These are phyloP conservation scores for Penicillium ucsense DNA, from an alignment of 495 filamentous ascomycete species.

Conservation along the genomic window DNA sequence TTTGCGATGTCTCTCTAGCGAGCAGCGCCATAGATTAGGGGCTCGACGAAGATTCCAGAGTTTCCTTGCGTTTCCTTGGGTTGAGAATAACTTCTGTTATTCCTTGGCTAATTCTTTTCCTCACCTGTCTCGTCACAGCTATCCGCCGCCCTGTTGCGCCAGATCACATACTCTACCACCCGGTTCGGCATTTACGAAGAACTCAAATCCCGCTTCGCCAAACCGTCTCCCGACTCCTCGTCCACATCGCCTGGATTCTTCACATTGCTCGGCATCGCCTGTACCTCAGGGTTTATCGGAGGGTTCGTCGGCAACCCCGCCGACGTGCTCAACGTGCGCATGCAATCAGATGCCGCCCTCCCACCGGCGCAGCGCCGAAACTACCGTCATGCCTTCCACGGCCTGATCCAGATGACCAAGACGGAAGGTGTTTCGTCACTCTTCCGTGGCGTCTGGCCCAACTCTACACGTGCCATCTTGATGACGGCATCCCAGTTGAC, in stretches of 20 bases:
- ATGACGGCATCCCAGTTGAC: conserved; percentile 92
- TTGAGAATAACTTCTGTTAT: conserved; percentile 4
- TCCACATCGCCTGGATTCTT: conserved; percentile 47
- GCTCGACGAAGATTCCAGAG: no score
- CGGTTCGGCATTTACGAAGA: conserved; percentile 94
- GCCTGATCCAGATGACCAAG: conserved; percentile 70
- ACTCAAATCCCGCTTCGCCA: conserved; percentile 61
- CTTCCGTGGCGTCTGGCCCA: conserved; percentile 88
- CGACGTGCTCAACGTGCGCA: conserved; percentile 94
- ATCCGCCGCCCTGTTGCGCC: conserved; percentile 82
- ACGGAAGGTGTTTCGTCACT: conserved; percentile 64
- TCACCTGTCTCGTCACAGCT: conserved; percentile 39
- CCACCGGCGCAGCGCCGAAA: conserved; percentile 65
- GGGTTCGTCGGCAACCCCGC: conserved; percentile 88
- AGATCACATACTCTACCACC: conserved; percentile 84
- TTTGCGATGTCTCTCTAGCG: no score
- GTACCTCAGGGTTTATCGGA: conserved; percentile 76
- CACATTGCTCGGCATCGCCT: conserved; percentile 69
- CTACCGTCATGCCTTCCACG: conserved; percentile 83
- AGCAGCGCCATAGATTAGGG: no score
- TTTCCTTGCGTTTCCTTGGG: background rate
- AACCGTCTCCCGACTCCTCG: conserved; percentile 18
- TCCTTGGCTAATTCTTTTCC: no score
- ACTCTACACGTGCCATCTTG: conserved; percentile 76
- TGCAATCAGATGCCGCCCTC: conserved; percentile 90